Conservation (phyloP, 2,329 filamentous ascomycete species). For the Hypoxylon sp. region DNA sequence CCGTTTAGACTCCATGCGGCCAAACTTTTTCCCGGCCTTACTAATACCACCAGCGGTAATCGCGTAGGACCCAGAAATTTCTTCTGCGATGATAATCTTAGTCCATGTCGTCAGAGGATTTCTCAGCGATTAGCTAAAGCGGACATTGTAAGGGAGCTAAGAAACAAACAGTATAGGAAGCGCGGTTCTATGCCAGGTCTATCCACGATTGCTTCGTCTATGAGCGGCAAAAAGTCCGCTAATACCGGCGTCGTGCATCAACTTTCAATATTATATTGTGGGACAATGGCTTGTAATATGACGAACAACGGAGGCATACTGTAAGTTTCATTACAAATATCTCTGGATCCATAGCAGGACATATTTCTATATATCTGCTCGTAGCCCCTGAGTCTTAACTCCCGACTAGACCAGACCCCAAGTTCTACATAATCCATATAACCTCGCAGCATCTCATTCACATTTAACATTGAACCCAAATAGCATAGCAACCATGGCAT, state of each 20-base stretch:
- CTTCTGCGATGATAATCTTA: not conserved
- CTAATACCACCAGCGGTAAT: not conserved
- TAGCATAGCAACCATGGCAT: slow-evolving; percentile 36
- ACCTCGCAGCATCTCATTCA: not conserved
- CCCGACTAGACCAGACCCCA: not conserved
- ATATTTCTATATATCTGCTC: not conserved
- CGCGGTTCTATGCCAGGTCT: not conserved
- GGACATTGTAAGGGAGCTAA: not conserved
- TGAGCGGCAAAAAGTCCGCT: not conserved
- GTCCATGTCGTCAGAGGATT: not conserved
- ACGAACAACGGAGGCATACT: not conserved
- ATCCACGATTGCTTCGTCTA: not conserved
- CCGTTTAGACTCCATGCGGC: not conserved
- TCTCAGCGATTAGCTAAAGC: no score
- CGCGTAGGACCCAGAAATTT: not conserved
- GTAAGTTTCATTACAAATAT: not conserved
- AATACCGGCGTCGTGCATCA: not conserved
- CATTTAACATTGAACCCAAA: not conserved
- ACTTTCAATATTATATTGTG: not conserved
- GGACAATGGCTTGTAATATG: not conserved
- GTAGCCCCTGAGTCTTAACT: not conserved
- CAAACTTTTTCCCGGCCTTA: not conserved
- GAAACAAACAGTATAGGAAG: not conserved
- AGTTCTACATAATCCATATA: not conserved
- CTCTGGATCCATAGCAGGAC: not conserved